Base-by-base conservation (phyloP, 73 alveolate genomes). In the Tetrahymena thermophila region DNA sequence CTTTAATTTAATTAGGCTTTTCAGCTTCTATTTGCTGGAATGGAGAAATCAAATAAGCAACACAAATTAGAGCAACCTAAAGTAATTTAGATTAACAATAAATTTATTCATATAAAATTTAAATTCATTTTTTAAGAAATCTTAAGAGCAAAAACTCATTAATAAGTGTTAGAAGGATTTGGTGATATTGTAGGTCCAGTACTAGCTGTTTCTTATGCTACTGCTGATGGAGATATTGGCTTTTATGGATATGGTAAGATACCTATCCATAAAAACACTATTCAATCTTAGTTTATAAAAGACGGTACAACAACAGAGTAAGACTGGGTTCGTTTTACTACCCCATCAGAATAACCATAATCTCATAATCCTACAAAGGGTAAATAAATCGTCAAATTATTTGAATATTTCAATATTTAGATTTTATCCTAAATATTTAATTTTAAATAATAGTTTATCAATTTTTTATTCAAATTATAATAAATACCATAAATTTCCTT, bases 301-400 rank as follows among this genome's bases (percentile, higher is more conserved):
- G 98, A 97, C 85, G 99, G 99, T 85, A 95, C 96, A 94, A 95
- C 94, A 17, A 94, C 98, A 25, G 98, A 98, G 56, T 95, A 96
- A 95, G 99, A 98, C 95, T 93, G 98, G 97, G 40, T 96, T 34
- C 97, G 98, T 37, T 96, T 97, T 85, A 94, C 97, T 84, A 97
- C 98, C n/a, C 93, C 94, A 42, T 94, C 85, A 44, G 99, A 98
- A 95, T 96, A 98, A 97, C 99, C 99, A 31, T 71, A 96, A 55
- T 96, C 97, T n/a, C 93, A 96, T 23, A 99, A 98, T 96, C 99
- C 99, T 28, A 94, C 95, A 83, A 98, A 98, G 94, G 99, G 99
- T 31, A 50, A 19, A 50, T 50, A 19, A 15, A 50, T 9, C 6
- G 11, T 42, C 11, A 9, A 42, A 11, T 9, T 9, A 42, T 42